Evolutionary conservation across 768 basidiomycete genomes (phyloP), one percentile per base, ranked within the genome.

Genomic region (Rhodotorula paludigena): DNA sequence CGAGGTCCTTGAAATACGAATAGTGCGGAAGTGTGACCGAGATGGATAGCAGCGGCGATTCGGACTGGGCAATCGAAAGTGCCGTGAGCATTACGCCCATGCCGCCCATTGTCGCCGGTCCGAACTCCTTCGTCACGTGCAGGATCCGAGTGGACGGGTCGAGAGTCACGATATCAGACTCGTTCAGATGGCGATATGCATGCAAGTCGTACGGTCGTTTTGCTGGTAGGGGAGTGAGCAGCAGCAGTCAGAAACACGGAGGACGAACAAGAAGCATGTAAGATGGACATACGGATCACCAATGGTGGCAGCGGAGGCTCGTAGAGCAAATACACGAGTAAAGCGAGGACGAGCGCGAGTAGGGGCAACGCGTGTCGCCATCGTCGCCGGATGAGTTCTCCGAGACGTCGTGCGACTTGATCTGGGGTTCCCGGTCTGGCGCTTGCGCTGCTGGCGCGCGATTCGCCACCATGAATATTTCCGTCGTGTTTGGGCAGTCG

Each of bases 121-220:
- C 66, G 14, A 67, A 67, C 51, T 67, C 66, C 35, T 67, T 67
- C n/a, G 66, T 44, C 51, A 67, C 60, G 28, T 67, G 66, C 25
- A 67, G 49, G 51, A 67, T 51, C 14, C 60, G 66, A 10, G 66
- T 67, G 6, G 47, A n/a, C 1, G 47, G 54, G 2, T 20, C 39
- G 7, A 67, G 60, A 12, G 21, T 18, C 2, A 57, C 36, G 36
- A 60, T 42, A 0, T 3, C 2, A 1, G 60, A 42, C 5, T 32
- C 25, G 57, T 62, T 42, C 55, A 67, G 55, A 21, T 67, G 66
- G 7, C 33, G 60, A 39, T 67, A 67, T 3, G 3, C 16, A 3
- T 61, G 60, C 14, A 11, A 12, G 11, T 39, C 1, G 49, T 42
- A 33, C 1, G 30, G 51, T 0, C 41, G 60, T 16, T 51, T 52